Percentiles rank a stretch among this genome's conserved stretches.
Conservation (phyloP, 2,329 filamentous ascomycete genomes). For the Fonsecaea pedrosoi region DNA sequence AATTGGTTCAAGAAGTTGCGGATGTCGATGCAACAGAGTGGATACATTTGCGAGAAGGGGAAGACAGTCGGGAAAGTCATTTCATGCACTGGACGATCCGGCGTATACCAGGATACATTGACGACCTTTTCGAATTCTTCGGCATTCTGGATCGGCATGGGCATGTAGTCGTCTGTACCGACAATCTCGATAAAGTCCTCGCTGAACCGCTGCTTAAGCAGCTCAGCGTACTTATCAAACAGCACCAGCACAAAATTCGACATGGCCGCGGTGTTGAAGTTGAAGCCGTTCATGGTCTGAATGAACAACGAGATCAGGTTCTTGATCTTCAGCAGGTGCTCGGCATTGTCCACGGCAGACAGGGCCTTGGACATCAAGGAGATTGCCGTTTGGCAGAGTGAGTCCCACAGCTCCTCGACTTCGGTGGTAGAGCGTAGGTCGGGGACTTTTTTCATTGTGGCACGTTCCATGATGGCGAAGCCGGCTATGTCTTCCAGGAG, state of each 20-base stretch:
- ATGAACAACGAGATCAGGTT: slow-evolving; percentile 92
- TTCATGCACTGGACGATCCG: slow-evolving; percentile 77
- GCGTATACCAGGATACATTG: slow-evolving; percentile 93
- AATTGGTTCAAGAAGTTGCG: slow-evolving; percentile 98
- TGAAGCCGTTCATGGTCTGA: slow-evolving; percentile 98
- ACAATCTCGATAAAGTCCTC: slow-evolving; percentile 93
- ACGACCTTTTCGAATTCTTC: slow-evolving; percentile 97
- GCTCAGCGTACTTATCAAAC: slow-evolving; percentile 91
- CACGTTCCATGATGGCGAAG: slow-evolving; percentile 94
- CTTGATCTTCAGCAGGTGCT: slow-evolving; percentile 92
- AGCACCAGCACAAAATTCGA: slow-evolving; percentile 85
- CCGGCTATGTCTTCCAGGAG: slow-evolving; percentile 92
- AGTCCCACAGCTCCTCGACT: slow-evolving; percentile 98
- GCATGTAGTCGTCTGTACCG: slow-evolving; percentile 98
- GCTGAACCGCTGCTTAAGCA: slow-evolving; percentile 89
- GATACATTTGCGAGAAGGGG: slow-evolving; percentile 99
- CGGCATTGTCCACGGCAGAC: slow-evolving; percentile 81
- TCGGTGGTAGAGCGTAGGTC: slow-evolving; percentile 83
- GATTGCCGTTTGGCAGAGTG: slow-evolving; percentile 90
- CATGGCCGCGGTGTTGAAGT: slow-evolving; percentile 80
- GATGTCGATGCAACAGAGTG: slow-evolving; percentile 96
- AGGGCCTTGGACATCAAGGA: slow-evolving; percentile 80
- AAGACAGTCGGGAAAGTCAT: slow-evolving; percentile 92
- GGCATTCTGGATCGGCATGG: slow-evolving; percentile 89
- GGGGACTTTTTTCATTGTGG: slow-evolving; percentile 85